These are phyloP conservation scores for Yamadazyma phyllophila DNA, from an alignment of 805 yeast species.

Conservation along the genomic window DNA sequence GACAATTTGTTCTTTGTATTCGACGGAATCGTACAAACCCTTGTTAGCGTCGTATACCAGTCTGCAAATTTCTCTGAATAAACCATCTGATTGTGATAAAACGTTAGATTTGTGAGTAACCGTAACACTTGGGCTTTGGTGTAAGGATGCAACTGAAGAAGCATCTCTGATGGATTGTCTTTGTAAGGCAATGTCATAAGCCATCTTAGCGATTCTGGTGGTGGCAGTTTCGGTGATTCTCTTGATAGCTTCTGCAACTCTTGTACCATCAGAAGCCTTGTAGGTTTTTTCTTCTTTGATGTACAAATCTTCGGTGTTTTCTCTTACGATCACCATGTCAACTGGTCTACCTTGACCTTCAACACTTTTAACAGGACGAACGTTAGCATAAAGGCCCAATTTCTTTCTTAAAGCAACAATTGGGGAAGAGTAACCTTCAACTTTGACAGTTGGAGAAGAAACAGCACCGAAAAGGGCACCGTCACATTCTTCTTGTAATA, in stretches of 20 bases:
- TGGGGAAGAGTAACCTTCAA: slow-evolving; percentile 96
- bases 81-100: slow-evolving; percentile 86
- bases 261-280: slow-evolving; percentile 75
- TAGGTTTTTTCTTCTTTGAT: slow-evolving; percentile 87
- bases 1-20: slow-evolving; percentile 91
- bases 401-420: slow-evolving; percentile 98
- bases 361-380: slow-evolving; percentile 95
- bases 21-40: slow-evolving; percentile 57
- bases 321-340: slow-evolving; percentile 97
- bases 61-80: slow-evolving; percentile 86
- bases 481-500: slow-evolving; percentile 78
- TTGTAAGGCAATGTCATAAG: slow-evolving; percentile 88
- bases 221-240: slow-evolving; percentile 90
- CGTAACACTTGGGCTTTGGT: slow-evolving; percentile 64
- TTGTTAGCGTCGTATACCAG: slow-evolving; percentile 56
- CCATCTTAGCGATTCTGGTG: slow-evolving; percentile 81
- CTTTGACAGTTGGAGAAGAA: slow-evolving; percentile 90
- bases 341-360: slow-evolving; percentile 83
- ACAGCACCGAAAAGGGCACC: slow-evolving; percentile 99
- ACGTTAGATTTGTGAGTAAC: slow-evolving; percentile 97
- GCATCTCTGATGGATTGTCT: slow-evolving; percentile 77
- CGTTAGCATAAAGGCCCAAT: slow-evolving; percentile 92
- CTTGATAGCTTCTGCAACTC: slow-evolving; percentile 96
- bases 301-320: slow-evolving; percentile 96
- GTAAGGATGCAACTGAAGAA: slow-evolving; percentile 27